A percentile compares a stretch with the other conserved stretches of the same genome.
Evolutionary conservation across 2,329 filamentous ascomycete species (phyloP).

Genomic region (Neonectria sp.): DNA sequence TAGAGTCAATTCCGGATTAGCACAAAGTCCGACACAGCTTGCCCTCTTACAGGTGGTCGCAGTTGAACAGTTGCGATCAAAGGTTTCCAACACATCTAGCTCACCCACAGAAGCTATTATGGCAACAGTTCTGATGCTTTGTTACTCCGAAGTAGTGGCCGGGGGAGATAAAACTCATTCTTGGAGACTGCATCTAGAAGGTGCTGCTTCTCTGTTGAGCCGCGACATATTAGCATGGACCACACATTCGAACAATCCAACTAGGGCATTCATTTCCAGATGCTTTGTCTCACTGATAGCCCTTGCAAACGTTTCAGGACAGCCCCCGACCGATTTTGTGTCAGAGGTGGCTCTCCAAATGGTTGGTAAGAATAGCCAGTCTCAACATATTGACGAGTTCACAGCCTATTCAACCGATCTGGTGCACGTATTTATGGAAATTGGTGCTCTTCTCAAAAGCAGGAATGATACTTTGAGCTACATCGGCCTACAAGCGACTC

Average conservation of each 20-base stretch:
- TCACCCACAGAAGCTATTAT: constrained; percentile 3
- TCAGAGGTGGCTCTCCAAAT: constrained; percentile 2
- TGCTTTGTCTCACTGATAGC: constrained; percentile 22
- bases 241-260: background rate
- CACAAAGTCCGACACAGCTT: constrained; percentile 2
- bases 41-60: constrained; percentile 2
- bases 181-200: constrained; percentile 21
- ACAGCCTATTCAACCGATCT: constrained; percentile 11
- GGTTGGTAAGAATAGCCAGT: background rate
- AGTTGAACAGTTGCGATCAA: constrained; percentile 1
- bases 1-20: constrained; percentile 6
- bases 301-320: constrained; percentile 12
- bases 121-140: constrained; percentile 12
- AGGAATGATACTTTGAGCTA: background rate
- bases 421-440: constrained; percentile 1
- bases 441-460: background rate
- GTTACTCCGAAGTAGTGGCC: constrained; percentile 14
- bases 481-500: background rate
- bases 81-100: background rate
- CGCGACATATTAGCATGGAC: background rate
- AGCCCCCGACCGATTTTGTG: background rate
- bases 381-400: constrained; percentile 10
- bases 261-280: constrained; percentile 5
- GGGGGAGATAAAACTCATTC: constrained; percentile 5
- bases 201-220: constrained; percentile 9